These are phyloP conservation scores for Pythium folliculosum DNA, from an alignment of 352 stramenopile species.

Conservation along the genomic window DNA sequence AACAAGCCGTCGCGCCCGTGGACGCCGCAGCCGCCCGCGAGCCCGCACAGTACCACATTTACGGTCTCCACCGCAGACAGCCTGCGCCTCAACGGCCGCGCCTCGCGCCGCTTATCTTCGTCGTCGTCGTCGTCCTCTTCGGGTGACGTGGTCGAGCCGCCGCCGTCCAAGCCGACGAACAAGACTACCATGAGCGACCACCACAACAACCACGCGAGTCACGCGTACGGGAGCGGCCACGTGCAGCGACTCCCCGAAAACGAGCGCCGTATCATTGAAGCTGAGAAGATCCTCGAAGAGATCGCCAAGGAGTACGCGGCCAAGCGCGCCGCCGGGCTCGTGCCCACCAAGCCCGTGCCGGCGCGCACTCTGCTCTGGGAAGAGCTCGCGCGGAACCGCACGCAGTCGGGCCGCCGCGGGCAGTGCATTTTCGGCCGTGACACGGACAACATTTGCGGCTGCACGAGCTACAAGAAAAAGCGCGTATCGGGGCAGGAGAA, in stretches of 20 bases:
- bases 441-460: slow-evolving; percentile 54
- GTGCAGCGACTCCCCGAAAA: slow-evolving; percentile 25
- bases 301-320: slow-evolving; percentile 83
- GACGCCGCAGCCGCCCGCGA: slow-evolving; percentile 3
- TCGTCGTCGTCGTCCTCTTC: neutral
- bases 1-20: neutral
- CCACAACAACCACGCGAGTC: slow-evolving; percentile 1
- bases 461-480: slow-evolving; percentile 55
- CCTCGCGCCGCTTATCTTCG: slow-evolving; percentile 1
- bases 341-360: slow-evolving; percentile 69
- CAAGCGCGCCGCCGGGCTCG: slow-evolving; percentile 71
- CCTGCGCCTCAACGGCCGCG: neutral
- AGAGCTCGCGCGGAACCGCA: slow-evolving; percentile 52
- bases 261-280: slow-evolving; percentile 45
- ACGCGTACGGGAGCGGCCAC: neutral
- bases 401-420: slow-evolving; percentile 40
- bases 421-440: slow-evolving; percentile 74
- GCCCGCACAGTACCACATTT: slow-evolving; percentile 15
- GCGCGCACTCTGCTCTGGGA: slow-evolving; percentile 82
- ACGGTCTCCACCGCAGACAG: slow-evolving; percentile 15
- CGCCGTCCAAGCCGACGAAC: neutral
- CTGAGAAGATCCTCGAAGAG: slow-evolving; percentile 69
- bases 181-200: slow-evolving; percentile 6
- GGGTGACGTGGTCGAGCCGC: neutral
- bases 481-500: slow-evolving; percentile 42